Evolutionary conservation across 768 basidiomycete species (phyloP).

Genomic region (Rhodotorula graminis): DNA sequence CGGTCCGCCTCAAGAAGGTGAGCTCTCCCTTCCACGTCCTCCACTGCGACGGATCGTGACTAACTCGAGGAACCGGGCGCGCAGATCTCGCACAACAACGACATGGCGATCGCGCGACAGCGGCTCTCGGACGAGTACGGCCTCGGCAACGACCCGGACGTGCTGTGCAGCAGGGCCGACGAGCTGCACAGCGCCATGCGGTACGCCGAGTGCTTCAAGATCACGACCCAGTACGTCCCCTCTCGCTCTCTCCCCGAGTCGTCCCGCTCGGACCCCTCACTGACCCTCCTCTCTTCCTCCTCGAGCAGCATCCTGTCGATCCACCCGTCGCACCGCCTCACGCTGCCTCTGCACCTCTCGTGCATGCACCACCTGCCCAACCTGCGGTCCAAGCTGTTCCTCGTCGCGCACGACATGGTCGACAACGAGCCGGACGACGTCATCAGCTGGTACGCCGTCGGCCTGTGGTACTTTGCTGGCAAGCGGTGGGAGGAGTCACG

Average conservation of each 20-base stretch:
- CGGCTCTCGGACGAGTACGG: conserved; percentile 77
- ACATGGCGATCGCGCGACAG: conserved; percentile 73
- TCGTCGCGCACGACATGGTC: conserved; percentile 92
- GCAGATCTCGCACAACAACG: conserved; percentile 68
- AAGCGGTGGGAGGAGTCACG: conserved; percentile 85
- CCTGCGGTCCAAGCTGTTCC: conserved; percentile 85
- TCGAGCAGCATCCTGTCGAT: conserved; percentile 72
- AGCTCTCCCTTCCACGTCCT: background rate
- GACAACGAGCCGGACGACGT: conserved; percentile 88
- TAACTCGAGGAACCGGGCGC: background rate
- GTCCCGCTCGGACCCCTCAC: background rate
- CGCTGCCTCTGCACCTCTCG: conserved; percentile 89
- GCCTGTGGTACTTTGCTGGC: conserved; percentile 86
- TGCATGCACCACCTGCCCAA: conserved; percentile 96
- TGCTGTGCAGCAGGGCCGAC: conserved; percentile 84
- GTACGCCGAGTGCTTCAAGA: conserved; percentile 87
- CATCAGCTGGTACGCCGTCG: conserved; percentile 96
- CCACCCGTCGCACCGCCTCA: conserved; percentile 77
- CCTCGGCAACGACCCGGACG: conserved; percentile 85
- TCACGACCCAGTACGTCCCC: conserved; percentile 66
- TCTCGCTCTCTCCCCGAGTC: background rate
- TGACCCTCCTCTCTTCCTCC: background rate
- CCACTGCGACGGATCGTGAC: background rate
- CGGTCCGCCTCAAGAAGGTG: conserved; percentile 76
- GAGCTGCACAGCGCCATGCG: conserved; percentile 79